Base-by-base conservation (phyloP, 495 filamentous ascomycete genomes). In the Lasiosphaeria miniovina region DNA sequence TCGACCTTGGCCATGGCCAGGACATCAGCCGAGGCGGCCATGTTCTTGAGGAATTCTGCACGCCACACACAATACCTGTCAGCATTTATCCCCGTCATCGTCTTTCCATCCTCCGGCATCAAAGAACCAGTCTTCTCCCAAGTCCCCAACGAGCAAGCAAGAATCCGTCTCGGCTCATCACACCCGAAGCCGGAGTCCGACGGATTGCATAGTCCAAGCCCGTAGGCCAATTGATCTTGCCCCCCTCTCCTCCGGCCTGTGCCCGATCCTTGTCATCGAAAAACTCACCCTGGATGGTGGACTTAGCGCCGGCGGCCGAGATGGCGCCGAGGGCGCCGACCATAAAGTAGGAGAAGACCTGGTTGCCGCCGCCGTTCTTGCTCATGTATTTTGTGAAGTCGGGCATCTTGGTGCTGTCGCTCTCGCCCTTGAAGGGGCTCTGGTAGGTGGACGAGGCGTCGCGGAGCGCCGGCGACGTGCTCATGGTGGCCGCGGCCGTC, bases 1-100 rank as follows among this genome's bases (percentile, higher is more conserved):
- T 99, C 95, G 65, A 99, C 93, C 86, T 99, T 99, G 71, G 95
- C 95, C 85, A 97, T 92, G 71, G 95, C 95, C 74, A 99, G 81
- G 68, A 99, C 91, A 72, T 99, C 95, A 74, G 95, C 95, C 57
- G 95, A 99, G 61, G 95, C 95, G 74, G 95, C 92, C 95, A 99
- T 97, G 84, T 96, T 98, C 80, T 96, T 92, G 46, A 99, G 83
- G 87, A 99, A 98, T 80, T 98, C 94, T 97, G 76, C 36, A 52
- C 46, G 24, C 24, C 24, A 24, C 24, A 31, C 55, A 64, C 24
- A 34, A 6, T 36, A 46, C 49, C 36, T 24, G 56, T 68, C 60
- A 68, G 65, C 58, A 24, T 52, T 36, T 49, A 41, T 34, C 8
- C 15, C 8, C 15, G 12, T 36, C 46, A 12, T 31, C 40, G 3